Conservation (phyloP, 2,329 filamentous ascomycete species). For the Albifimbria verrucaria region DNA sequence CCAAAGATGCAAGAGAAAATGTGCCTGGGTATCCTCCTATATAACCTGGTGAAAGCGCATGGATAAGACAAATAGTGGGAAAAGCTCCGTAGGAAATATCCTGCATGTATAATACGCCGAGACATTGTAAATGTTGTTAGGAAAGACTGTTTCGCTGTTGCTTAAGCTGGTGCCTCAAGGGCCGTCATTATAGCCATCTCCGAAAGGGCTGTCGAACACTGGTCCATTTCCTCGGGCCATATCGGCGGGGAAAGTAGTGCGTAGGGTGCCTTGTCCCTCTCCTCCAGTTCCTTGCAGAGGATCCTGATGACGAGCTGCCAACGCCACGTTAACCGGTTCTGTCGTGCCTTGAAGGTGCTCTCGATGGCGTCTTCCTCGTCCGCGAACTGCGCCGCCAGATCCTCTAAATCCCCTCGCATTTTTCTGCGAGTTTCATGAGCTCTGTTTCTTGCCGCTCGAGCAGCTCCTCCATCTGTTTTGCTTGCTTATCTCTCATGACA, state of each 20-base stretch:
- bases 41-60: no score
- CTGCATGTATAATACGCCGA: no score
- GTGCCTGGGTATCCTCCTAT: neutral
- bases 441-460: constrained; percentile 53
- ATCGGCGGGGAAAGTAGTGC: constrained; percentile 28
- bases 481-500: constrained; percentile 62
- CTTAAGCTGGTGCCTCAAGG: neutral
- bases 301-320: constrained; percentile 54
- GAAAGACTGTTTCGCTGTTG: no score
- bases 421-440: constrained; percentile 40
- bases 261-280: constrained; percentile 38
- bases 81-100: neutral
- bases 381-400: constrained; percentile 42
- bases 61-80: neutral
- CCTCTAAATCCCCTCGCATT: constrained; percentile 46
- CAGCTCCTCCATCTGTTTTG: constrained; percentile 59
- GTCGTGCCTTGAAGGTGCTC: constrained; percentile 42
- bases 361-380: constrained; percentile 49
- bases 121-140: no score
- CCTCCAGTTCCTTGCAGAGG: constrained; percentile 50
- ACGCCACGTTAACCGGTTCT: constrained; percentile 39
- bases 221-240: constrained; percentile 24
- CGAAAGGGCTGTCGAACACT: neutral
- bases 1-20: no score
- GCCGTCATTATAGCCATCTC: neutral